Percentiles rank a stretch among this genome's conserved stretches.
phyloP scores from a whole-genome alignment of 768 basidiomycete genomes.

The Xerocomus spinulosus region DNA sequence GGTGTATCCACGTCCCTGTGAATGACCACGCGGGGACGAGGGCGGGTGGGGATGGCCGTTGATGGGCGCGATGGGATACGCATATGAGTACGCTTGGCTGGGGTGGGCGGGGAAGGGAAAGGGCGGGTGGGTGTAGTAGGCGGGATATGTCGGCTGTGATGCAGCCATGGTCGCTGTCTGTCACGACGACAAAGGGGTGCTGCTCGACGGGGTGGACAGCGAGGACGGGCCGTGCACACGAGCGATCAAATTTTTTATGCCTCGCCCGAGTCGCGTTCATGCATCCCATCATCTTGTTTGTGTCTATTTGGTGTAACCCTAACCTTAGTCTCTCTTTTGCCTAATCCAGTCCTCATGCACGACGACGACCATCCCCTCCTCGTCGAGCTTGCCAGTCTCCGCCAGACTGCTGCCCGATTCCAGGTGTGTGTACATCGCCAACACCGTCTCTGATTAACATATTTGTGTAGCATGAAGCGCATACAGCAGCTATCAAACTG shows the following conservation, averaged over 20 bases:
- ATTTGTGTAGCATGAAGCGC: slow-evolving; percentile 58
- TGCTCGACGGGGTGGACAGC: slow-evolving; percentile 6
- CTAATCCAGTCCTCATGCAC: slow-evolving; percentile 4
- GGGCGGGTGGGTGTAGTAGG: slow-evolving; percentile 28
- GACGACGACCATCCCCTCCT: slow-evolving; percentile 41
- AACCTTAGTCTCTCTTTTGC: slow-evolving; percentile 10
- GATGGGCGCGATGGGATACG: slow-evolving; percentile 41
- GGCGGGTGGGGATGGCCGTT: slow-evolving; percentile 36
- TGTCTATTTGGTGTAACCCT: slow-evolving; percentile 14
- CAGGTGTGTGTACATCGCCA: slow-evolving; percentile 35
- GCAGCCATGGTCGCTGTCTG: slow-evolving; percentile 19
- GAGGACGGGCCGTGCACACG: slow-evolving; percentile 5
- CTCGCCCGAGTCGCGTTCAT: not conserved
- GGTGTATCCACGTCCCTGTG: slow-evolving; percentile 33
- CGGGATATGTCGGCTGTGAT: slow-evolving; percentile 22
- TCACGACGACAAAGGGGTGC: not conserved
- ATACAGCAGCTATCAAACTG: slow-evolving; percentile 59
- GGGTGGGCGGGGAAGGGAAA: slow-evolving; percentile 33
- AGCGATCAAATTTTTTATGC: slow-evolving; percentile 9
- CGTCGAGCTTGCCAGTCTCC: slow-evolving; percentile 43
- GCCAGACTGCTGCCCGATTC: slow-evolving; percentile 43
- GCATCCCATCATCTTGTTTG: slow-evolving; percentile 14
- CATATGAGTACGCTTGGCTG: slow-evolving; percentile 30
- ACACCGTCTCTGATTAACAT: not conserved
- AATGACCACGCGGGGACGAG: slow-evolving; percentile 35